Percentiles rank a stretch among this genome's conserved stretches.
Conservation (phyloP, 2,329 filamentous ascomycete genomes). For the Fusarium stilboides region DNA sequence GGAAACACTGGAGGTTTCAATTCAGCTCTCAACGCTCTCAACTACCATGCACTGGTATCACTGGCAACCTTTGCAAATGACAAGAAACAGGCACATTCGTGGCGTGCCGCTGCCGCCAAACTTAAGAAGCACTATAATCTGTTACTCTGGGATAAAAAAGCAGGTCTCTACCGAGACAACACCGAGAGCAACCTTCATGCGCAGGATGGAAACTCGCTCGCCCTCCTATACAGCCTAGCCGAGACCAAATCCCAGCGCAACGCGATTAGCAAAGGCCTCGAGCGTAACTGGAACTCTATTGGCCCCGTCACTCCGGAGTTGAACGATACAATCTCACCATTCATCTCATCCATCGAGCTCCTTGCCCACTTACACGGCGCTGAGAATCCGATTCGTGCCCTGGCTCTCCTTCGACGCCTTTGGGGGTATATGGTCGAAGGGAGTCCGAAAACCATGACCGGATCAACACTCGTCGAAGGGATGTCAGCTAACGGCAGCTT, state of each 20-base stretch:
- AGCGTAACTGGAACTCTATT: neutral
- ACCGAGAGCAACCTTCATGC: neutral
- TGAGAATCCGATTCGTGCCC: neutral
- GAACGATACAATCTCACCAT: neutral
- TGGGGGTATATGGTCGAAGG: neutral
- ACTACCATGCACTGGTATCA: neutral
- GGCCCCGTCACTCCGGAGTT: neutral
- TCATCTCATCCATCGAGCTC: neutral
- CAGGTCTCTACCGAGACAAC: neutral
- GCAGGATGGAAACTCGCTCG: neutral
- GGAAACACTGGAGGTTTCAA: neutral
- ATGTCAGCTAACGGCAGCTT: neutral
- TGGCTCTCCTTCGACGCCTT: neutral
- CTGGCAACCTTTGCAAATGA: neutral
- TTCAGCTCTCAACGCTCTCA: neutral
- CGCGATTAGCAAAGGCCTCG: neutral
- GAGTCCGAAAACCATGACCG: neutral
- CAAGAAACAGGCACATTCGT: neutral
- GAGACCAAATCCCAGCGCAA: neutral
- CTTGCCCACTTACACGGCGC: neutral
- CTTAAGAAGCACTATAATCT: neutral
- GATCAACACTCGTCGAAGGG: neutral
- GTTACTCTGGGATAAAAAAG: neutral
- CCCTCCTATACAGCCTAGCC: neutral
- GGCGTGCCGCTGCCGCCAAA: neutral